Percentiles rank a stretch among this genome's conserved stretches.
These are phyloP conservation scores for Lodderomyces margitis DNA, from an alignment of 1,139 yeast genomes.

Conservation along the genomic window DNA sequence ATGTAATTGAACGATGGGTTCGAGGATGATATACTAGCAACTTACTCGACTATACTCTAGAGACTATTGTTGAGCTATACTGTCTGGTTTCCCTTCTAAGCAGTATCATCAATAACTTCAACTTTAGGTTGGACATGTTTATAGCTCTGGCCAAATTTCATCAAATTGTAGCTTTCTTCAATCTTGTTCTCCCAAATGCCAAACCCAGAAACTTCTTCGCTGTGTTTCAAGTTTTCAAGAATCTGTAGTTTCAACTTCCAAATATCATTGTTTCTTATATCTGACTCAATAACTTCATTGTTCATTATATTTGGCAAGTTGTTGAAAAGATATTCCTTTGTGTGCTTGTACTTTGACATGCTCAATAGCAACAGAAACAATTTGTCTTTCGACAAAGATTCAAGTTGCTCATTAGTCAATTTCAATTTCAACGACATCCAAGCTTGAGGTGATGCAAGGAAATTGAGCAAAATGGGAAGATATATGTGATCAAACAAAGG, in stretches of 20 bases:
- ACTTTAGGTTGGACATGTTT: slow-evolving; percentile 26
- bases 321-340: slow-evolving; percentile 25
- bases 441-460: slow-evolving; percentile 20
- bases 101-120: slow-evolving; percentile 28
- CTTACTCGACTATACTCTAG: too few species aligned
- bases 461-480: slow-evolving; percentile 30
- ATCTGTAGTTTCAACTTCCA: slow-evolving; percentile 28
- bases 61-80: too few species aligned
- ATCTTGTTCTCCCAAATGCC: slow-evolving; percentile 29
- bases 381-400: slow-evolving; percentile 26
- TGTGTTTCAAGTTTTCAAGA: slow-evolving; percentile 23
- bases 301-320: slow-evolving; percentile 28
- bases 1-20: too few species aligned
- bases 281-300: slow-evolving; percentile 20
- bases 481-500: slow-evolving; percentile 24
- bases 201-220: slow-evolving; percentile 15
- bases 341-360: slow-evolving; percentile 23
- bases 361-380: slow-evolving; percentile 24
- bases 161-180: slow-evolving; percentile 20
- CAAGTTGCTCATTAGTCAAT: slow-evolving; percentile 20
- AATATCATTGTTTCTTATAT: slow-evolving; percentile 22
- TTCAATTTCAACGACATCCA: slow-evolving; percentile 19
- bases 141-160: slow-evolving; percentile 32
- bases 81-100: too few species aligned
- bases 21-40: too few species aligned